These are phyloP conservation scores for Coemansia sp. DNA, from an alignment of 192 early-diverging fungal species.

Conservation along the genomic window DNA sequence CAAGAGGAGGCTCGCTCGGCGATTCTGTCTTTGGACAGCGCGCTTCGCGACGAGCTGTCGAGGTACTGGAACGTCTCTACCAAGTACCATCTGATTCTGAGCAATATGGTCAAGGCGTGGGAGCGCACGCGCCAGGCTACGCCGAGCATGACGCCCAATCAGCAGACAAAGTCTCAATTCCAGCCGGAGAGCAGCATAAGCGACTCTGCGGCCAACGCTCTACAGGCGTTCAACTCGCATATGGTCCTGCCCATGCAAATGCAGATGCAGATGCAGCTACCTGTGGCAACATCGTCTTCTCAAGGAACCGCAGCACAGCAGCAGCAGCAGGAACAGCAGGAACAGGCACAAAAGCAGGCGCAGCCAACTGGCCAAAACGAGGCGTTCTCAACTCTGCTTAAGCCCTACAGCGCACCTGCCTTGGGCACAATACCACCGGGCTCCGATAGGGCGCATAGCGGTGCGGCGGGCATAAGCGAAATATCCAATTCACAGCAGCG, in stretches of 20 bases:
- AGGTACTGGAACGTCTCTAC: conserved; percentile 51
- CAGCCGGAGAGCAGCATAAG: conserved; percentile 4
- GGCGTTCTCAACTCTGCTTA: conserved; percentile 23
- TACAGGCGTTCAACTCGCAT: conserved; percentile 20
- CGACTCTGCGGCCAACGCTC: conserved; percentile 26
- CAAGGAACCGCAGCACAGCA: conserved; percentile 1
- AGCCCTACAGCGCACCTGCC: conserved; percentile 24
- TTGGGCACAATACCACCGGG: background rate
- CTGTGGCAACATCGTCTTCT: background rate
- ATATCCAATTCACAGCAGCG: conserved; percentile 3
- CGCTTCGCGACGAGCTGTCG: conserved; percentile 44
- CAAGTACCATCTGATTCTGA: conserved; percentile 51
- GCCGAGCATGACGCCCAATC: conserved; percentile 22
- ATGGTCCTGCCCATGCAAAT: conserved; percentile 36
- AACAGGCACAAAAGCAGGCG: background rate
- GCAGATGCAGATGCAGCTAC: conserved; percentile 48
- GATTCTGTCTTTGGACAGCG: conserved; percentile 43
- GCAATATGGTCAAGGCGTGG: conserved; percentile 55
- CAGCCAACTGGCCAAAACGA: conserved; percentile 4
- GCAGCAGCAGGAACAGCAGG: background rate
- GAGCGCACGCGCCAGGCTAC: conserved; percentile 46
- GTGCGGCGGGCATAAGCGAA: background rate
- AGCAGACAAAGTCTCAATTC: conserved; percentile 12
- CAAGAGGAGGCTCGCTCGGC: conserved; percentile 52
- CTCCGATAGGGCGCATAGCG: background rate